phyloP scores from a whole-genome alignment of 2,329 filamentous ascomycete species.

The Curvularia verruculosa region DNA sequence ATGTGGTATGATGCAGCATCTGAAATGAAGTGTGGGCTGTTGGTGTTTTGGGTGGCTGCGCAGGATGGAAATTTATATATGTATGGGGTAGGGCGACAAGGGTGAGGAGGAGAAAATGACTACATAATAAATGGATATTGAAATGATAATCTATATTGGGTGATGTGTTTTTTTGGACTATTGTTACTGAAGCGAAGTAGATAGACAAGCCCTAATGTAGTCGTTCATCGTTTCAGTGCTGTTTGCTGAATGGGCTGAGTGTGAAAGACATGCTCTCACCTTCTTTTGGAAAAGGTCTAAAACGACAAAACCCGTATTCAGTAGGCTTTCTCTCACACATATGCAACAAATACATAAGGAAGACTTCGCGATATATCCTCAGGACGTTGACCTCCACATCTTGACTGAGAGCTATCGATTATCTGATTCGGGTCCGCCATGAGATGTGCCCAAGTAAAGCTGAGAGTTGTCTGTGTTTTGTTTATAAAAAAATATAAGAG shows the following conservation, averaged over 20 bases:
- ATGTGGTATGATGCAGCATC: too few relatives aligned
- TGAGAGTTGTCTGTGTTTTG: background rate
- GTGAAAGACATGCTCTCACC: background rate
- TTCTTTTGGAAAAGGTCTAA: background rate
- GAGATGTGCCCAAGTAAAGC: background rate
- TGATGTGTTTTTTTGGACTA: background rate
- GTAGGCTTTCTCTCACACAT: background rate
- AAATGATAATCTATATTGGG: too few relatives aligned
- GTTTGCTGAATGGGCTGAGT: background rate
- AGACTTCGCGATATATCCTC: background rate
- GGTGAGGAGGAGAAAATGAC: too few relatives aligned
- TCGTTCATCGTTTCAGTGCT: background rate
- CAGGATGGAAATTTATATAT: too few relatives aligned
- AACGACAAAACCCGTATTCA: background rate
- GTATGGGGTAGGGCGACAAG: too few relatives aligned
- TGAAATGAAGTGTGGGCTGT: too few relatives aligned
- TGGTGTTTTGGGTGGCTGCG: too few relatives aligned
- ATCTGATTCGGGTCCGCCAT: constrained; percentile 24
- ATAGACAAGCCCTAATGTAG: too few relatives aligned
- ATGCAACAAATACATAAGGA: too few relatives aligned
- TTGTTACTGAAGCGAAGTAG: background rate
- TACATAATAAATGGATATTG: too few relatives aligned
- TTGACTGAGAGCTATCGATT: constrained; percentile 18
- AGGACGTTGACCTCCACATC: constrained; percentile 23
- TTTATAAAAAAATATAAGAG: too few relatives aligned